These are phyloP conservation scores for Peterozyma toletana DNA, from an alignment of 805 yeast genomes.

Conservation along the genomic window DNA sequence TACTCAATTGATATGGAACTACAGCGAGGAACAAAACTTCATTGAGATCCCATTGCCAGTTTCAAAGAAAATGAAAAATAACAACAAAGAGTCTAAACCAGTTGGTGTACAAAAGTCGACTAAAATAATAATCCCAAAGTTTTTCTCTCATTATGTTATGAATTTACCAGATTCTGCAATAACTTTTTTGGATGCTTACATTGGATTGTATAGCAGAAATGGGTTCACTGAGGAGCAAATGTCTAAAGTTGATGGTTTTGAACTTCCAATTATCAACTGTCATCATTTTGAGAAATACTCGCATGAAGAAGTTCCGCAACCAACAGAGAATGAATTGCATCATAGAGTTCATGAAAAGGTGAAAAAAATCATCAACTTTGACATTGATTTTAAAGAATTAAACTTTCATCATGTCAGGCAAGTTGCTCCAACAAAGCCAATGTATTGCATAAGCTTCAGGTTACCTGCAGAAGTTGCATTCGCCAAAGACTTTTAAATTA, in stretches of 20 bases:
- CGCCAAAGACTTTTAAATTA: neutral
- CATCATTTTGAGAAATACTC: constrained; percentile 90
- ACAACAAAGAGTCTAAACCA: constrained; percentile 5
- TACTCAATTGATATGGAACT: constrained; percentile 41
- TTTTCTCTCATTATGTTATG: constrained; percentile 78
- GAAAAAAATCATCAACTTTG: constrained; percentile 35
- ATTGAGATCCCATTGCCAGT: constrained; percentile 33
- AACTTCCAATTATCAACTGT: constrained; percentile 72
- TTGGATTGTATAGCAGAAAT: constrained; percentile 55
- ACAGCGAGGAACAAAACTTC: constrained; percentile 27
- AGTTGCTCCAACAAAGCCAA: constrained; percentile 95
- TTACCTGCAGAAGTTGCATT: constrained; percentile 67
- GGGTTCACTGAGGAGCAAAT: constrained; percentile 27
- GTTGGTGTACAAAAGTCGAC: constrained; percentile 2
- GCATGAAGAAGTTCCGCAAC: constrained; percentile 61
- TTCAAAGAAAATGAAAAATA: constrained; percentile 14
- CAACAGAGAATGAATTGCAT: constrained; percentile 60
- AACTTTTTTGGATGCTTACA: constrained; percentile 68
- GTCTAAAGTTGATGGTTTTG: constrained; percentile 34
- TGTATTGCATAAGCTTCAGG: constrained; percentile 81
- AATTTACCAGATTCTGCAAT: constrained; percentile 92
- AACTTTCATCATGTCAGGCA: constrained; percentile 80
- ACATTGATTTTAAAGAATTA: constrained; percentile 40
- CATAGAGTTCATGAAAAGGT: constrained; percentile 55
- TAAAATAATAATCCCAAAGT: constrained; percentile 38